Evolutionary conservation across 2,329 filamentous ascomycete species (phyloP).

Genomic region (Beauveria sp.): DNA sequence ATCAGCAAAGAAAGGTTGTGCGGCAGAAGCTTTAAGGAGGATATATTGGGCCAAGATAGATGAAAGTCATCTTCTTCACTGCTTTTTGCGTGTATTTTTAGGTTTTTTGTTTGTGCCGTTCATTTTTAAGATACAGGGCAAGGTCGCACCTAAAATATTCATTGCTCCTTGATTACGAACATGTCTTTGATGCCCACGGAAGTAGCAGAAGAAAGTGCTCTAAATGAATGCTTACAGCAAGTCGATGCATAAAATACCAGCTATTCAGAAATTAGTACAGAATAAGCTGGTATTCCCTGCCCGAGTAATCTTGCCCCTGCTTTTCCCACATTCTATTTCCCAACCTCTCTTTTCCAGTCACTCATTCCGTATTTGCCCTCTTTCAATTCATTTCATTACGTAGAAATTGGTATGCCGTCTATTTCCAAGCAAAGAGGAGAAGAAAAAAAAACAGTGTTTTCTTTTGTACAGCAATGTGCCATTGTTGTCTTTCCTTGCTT

Average conservation of each 20-base stretch:
- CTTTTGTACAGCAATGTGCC: background rate
- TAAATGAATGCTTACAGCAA: too few species aligned
- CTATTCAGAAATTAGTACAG: background rate
- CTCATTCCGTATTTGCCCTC: too few species aligned
- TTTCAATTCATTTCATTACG: background rate
- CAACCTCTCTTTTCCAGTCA: background rate
- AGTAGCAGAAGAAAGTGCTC: too few species aligned
- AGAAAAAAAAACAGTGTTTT: background rate
- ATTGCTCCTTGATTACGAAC: too few species aligned
- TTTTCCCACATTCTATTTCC: background rate
- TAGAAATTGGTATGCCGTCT: background rate
- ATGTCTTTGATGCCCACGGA: too few species aligned
- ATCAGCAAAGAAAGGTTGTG: background rate
- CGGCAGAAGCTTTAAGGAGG: background rate
- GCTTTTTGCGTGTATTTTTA: background rate
- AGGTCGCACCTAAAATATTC: background rate
- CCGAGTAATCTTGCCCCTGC: background rate
- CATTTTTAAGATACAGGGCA: background rate
- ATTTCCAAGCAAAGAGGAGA: background rate
- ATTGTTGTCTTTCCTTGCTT: slow-evolving; percentile 14
- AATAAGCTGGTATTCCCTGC: background rate
- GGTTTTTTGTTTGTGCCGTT: background rate
- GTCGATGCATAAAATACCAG: background rate
- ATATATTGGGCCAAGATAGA: background rate
- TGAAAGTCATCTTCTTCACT: background rate